Evolutionary conservation across 495 filamentous ascomycete species (phyloP), one percentile per base, ranked within the genome.

Genomic region (Rostrohypoxylon terebratum): DNA sequence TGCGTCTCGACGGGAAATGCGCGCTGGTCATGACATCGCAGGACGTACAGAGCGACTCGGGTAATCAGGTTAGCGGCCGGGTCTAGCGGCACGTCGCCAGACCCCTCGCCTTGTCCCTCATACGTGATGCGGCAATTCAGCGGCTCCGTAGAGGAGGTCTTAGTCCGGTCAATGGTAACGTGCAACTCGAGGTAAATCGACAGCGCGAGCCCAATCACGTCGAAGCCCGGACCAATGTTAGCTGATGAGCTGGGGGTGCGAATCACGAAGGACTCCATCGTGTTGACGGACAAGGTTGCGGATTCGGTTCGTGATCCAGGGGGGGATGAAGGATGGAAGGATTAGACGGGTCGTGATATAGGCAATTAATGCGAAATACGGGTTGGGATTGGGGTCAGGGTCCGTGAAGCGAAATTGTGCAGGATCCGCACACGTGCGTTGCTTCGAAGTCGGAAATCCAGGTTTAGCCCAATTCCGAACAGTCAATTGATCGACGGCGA

Each of bases 211-310:
- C 96, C 96, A 79, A 98, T 94, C 75, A 98, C 95, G 81, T 99
- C 96, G 83, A 98, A 99, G 14, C 96, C 96, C 31, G 96, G 96
- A 47, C 90, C 94, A 77, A 98, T 97, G 84, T 98, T 98, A 76
- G 94, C 94, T 7, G 93, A 96, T 54, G 94, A 97, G 83, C 94
- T 97, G 47, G 94, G 94, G 16, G 85, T 89, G 74, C 82, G 85
- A 79, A 91, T 89, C 59, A 84, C 78, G 77, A 90, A 90, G 6
- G 84, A 87, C 73, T 86, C 80, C 61, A 42, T 59, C 14, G 11
- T 23, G 8, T 0, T 0, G 28, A 31, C 1, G 31, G 21, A 6
- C 23, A 7, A 6, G 21, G 38, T 45, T 31, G 14, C 13, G 25
- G 21, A 38, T n/a, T 23, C 33, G 8, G 36, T 38, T 6, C 13